Base-by-base conservation (phyloP, 352 stramenopile genomes). In the Globisporangium paddicum region DNA sequence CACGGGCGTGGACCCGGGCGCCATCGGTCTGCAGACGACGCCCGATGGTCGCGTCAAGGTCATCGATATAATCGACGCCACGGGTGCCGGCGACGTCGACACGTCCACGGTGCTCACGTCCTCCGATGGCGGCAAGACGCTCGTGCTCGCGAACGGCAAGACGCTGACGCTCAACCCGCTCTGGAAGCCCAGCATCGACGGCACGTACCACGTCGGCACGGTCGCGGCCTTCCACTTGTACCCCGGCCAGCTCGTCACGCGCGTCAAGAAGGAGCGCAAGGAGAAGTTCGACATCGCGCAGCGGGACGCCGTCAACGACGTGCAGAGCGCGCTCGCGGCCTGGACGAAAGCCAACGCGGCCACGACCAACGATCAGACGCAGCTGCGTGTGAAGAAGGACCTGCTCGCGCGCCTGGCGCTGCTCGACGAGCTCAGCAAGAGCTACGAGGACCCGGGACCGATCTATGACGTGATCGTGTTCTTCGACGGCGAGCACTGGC, bases 51-150 rank as follows among this genome's bases (percentile, higher is more conserved):
- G 83, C 21, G 88, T 86, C 48, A 98, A 99, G 77, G 74, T 98
- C 60, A 66, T 99, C 14, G 92, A 98, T 71, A 77, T 99, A 44
- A 79, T 98, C 25, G 96, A 99, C 76, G 96, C 92, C 69, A 98
- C 93, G 28, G 96, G 79, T 40, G 73, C 84, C 8, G 96, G 95
- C 32, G 96, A 99, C 75, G 82, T 99, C 1, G 86, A 97, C 69
- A 97, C 92, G 56, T 89, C 81, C 10, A 79, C 68, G 0, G 58
- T 82, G 13, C 19, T 90, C 19, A 55, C 81, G 50, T 64, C 82
- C 7, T 68, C 75, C 40, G 77, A 95, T 37, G 78, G 72, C 34
- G 49, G 63, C 45, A 62, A 92, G 25, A 69, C 60, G 48, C 67
- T 90, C 21, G 32, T 53, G 53, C 68, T 90, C 23, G 44, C 59